These are phyloP conservation scores for Diaporthe ilicicola DNA, from an alignment of 2,329 filamentous ascomycete species.

Conservation along the genomic window DNA sequence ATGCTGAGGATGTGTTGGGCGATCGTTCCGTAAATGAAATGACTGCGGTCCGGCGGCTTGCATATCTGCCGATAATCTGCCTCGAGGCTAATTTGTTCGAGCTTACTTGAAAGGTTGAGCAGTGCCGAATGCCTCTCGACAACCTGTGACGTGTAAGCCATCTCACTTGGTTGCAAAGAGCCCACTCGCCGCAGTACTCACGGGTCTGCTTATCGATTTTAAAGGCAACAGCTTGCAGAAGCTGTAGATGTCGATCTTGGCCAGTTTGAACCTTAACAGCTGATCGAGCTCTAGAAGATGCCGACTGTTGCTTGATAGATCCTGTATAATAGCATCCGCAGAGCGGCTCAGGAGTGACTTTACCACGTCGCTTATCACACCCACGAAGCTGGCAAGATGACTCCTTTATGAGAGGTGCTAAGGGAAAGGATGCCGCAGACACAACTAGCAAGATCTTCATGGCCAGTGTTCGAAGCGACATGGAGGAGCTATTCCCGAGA, in stretches of 20 bases:
- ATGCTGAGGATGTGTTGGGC: slow-evolving; percentile 9
- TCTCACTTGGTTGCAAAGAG: background rate
- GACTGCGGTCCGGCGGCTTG: background rate
- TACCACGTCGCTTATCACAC: slow-evolving; percentile 7
- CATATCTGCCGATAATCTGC: slow-evolving; percentile 23
- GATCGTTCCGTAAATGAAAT: slow-evolving; percentile 18
- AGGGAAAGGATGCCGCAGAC: slow-evolving; percentile 22
- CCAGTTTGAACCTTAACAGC: slow-evolving; percentile 6
- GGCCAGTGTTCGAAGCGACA: slow-evolving; percentile 1
- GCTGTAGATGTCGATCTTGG: slow-evolving; percentile 17
- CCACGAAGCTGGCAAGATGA: slow-evolving; percentile 19
- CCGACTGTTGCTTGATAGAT: slow-evolving; percentile 18
- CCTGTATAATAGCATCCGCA: slow-evolving; percentile 6
- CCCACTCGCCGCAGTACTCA: background rate
- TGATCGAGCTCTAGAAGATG: slow-evolving; percentile 22
- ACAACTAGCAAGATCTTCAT: background rate
- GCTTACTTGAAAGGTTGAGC: slow-evolving; percentile 9
- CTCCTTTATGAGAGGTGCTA: slow-evolving; percentile 14
- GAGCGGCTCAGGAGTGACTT: slow-evolving; percentile 11
- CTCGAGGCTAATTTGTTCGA: slow-evolving; percentile 17
- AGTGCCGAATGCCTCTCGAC: slow-evolving; percentile 22
- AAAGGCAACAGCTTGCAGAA: slow-evolving; percentile 14
- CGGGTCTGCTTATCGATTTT: background rate
- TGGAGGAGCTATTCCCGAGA: background rate
- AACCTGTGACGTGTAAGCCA: background rate